Conservation (phyloP, 2,329 filamentous ascomycete species). For the Botryotinia narcissicola region DNA sequence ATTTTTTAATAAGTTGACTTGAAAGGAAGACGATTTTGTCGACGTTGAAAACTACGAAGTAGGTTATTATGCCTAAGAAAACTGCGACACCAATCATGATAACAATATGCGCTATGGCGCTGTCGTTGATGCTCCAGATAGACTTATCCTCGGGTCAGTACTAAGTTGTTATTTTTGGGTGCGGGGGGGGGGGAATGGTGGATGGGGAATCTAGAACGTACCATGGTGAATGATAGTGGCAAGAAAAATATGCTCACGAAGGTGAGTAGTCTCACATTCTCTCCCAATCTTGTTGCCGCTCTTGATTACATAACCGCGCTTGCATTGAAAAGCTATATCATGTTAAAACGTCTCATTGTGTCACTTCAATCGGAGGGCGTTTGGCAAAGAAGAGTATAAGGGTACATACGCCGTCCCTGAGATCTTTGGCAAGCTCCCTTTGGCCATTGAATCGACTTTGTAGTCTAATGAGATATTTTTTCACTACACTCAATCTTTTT, state of each 20-base stretch:
- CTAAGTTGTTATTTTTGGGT: too few species aligned
- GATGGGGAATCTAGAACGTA: neutral
- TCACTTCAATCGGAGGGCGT: too few species aligned
- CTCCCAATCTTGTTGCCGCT: neutral
- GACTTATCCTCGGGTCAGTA: neutral
- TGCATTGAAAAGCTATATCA: neutral
- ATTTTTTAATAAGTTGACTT: neutral
- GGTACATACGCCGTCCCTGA: neutral
- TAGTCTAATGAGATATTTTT: neutral
- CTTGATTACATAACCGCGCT: neutral
- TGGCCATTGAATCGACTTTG: neutral
- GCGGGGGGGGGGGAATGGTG: too few species aligned
- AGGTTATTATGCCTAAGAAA: neutral
- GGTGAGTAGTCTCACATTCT: neutral
- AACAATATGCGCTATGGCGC: neutral
- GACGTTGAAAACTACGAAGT: neutral
- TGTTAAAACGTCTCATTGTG: too few species aligned
- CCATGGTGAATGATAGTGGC: neutral
- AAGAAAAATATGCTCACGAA: neutral
- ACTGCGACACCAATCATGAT: neutral
- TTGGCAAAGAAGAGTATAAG: too few species aligned
- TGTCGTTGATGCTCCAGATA: neutral
- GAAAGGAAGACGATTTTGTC: neutral
- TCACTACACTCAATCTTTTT: fast-evolving
- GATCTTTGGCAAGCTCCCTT: neutral